phyloP scores from a whole-genome alignment of 805 yeast genomes.

The Grigorovia yakushimaensis region DNA sequence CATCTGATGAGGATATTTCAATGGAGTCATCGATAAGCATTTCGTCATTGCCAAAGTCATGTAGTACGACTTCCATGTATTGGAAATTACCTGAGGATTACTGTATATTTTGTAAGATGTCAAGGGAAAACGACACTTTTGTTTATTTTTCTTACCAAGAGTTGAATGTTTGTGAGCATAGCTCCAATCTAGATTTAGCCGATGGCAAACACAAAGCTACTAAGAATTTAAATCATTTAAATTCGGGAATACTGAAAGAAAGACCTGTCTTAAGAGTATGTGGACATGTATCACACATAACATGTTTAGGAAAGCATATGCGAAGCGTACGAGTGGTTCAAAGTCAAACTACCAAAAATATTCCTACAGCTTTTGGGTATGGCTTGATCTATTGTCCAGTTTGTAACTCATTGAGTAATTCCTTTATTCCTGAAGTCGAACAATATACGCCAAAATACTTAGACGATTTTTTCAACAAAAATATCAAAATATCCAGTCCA shows the following conservation, averaged over 20 bases:
- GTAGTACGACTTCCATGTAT: slow-evolving; percentile 1
- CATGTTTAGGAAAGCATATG: slow-evolving; percentile 61
- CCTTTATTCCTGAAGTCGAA: slow-evolving; percentile 57
- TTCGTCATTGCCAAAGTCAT: not conserved
- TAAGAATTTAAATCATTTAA: not conserved
- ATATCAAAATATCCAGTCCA: not conserved
- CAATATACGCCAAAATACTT: slow-evolving; percentile 5
- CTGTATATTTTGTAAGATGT: slow-evolving; percentile 28
- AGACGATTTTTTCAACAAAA: slow-evolving; percentile 5
- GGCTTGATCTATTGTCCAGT: slow-evolving; percentile 82
- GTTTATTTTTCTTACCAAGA: slow-evolving; percentile 26
- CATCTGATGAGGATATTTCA: slow-evolving; percentile 11
- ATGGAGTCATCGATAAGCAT: slow-evolving; percentile 3
- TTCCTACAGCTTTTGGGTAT: slow-evolving; percentile 62
- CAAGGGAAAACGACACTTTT: slow-evolving; percentile 19
- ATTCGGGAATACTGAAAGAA: slow-evolving; percentile 1
- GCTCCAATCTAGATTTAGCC: slow-evolving; percentile 6
- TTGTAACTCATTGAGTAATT: slow-evolving; percentile 78
- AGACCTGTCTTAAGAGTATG: slow-evolving; percentile 42
- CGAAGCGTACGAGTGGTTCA: slow-evolving; percentile 45
- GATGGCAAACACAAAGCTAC: slow-evolving; percentile 12
- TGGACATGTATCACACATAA: slow-evolving; percentile 88
- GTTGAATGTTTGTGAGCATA: slow-evolving; percentile 19
- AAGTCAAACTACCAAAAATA: slow-evolving; percentile 69
- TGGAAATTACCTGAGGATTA: slow-evolving; percentile 20